A percentile compares a stretch with the other conserved stretches of the same genome.
These are phyloP conservation scores for Botrytis cinerea DNA, from an alignment of 2,329 filamentous ascomycete species.

Conservation along the genomic window DNA sequence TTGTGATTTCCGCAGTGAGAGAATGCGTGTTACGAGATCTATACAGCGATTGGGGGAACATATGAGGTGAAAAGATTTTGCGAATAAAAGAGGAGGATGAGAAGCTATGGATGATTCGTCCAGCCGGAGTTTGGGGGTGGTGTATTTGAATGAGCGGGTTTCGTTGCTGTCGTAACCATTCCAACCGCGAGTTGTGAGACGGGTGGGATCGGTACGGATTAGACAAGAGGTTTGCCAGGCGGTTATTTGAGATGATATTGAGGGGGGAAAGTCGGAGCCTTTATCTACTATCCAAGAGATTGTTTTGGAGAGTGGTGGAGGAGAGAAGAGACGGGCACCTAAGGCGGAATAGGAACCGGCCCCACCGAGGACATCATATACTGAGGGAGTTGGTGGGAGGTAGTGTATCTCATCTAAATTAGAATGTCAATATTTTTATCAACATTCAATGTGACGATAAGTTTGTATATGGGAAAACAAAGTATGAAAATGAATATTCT, in stretches of 20 bases:
- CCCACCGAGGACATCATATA: conserved; percentile 80
- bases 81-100: conserved; percentile 60
- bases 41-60: conserved; percentile 79
- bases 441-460: neutral
- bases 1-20: conserved; percentile 54
- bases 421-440: conserved; percentile 27
- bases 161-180: conserved; percentile 80
- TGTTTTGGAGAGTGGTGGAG: conserved; percentile 59
- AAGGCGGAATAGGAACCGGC: conserved; percentile 85
- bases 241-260: conserved; percentile 63
- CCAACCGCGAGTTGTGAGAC: conserved; percentile 86
- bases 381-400: conserved; percentile 65
- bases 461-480: neutral
- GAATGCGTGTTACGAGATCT: conserved; percentile 71
- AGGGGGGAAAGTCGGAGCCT: conserved; percentile 79
- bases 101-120: conserved; percentile 68
- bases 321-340: conserved; percentile 85
- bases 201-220: conserved; percentile 59
- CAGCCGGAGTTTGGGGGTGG: conserved; percentile 81
- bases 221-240: conserved; percentile 76
- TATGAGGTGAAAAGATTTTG: conserved; percentile 83
- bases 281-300: conserved; percentile 92
- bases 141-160: conserved; percentile 78
- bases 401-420: conserved; percentile 86
- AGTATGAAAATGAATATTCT: no score